phyloP scores from a whole-genome alignment of 1,284 basidiomycete genomes.

The Ganoderma boninense region DNA sequence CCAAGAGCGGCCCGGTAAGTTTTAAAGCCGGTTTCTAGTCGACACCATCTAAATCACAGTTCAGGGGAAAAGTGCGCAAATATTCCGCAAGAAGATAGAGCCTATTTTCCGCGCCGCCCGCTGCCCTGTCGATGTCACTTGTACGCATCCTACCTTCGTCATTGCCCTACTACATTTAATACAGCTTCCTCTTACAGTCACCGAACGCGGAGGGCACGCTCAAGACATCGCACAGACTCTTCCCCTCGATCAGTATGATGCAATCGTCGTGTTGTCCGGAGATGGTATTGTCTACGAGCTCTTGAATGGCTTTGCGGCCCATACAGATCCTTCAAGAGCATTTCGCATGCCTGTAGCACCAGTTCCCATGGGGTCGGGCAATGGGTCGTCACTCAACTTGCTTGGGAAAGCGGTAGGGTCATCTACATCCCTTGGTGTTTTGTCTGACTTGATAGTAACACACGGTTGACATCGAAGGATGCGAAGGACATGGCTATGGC shows the following conservation, averaged over 20 bases:
- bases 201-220: constrained; percentile 79
- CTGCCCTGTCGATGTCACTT: constrained; percentile 68
- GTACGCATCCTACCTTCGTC: constrained; percentile 51
- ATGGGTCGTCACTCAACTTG: constrained; percentile 81
- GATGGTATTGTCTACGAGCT: constrained; percentile 93
- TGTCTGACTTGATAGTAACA: constrained; percentile 2
- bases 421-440: neutral
- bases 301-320: constrained; percentile 89
- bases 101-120: constrained; percentile 86
- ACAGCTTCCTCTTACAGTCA: constrained; percentile 57
- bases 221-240: constrained; percentile 72
- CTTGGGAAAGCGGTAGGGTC: constrained; percentile 66
- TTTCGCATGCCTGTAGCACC: constrained; percentile 84
- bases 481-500: constrained; percentile 81
- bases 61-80: constrained; percentile 73
- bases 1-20: constrained; percentile 78
- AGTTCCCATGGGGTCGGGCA: constrained; percentile 90
- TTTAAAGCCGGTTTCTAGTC: neutral
- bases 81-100: constrained; percentile 74
- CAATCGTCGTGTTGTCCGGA: constrained; percentile 86
- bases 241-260: constrained; percentile 72
- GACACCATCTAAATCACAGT: neutral
- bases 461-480: constrained; percentile 50
- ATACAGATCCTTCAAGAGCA: constrained; percentile 74
- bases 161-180: neutral